These are phyloP conservation scores for Ophiostoma quercus DNA, from an alignment of 2,329 filamentous ascomycete genomes.

Conservation along the genomic window DNA sequence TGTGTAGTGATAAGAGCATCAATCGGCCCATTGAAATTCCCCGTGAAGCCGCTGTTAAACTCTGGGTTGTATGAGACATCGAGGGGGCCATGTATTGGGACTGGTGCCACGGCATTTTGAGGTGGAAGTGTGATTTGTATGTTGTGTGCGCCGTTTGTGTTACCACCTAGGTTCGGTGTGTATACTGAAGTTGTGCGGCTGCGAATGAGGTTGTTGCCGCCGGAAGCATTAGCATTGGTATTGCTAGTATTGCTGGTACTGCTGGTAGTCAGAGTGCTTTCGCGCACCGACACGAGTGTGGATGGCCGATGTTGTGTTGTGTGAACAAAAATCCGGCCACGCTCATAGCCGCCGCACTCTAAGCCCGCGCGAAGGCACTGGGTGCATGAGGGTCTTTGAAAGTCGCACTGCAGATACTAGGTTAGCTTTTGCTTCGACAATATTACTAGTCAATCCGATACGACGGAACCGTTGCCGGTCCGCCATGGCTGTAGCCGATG, in stretches of 20 bases:
- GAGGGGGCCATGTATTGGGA: not conserved
- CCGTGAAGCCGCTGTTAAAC: not conserved
- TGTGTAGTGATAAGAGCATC: constrained; percentile 5
- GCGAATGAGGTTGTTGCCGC: not conserved
- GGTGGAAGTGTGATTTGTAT: not conserved
- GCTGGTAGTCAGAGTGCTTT: constrained; percentile 10
- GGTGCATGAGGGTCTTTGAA: constrained; percentile 28
- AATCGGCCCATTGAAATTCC: not conserved
- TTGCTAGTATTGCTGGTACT: not conserved
- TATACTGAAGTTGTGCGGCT: not conserved
- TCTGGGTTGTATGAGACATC: not conserved
- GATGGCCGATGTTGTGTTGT: constrained; percentile 23
- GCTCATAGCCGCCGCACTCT: constrained; percentile 30
- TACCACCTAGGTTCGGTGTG: not conserved
- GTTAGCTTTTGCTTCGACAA: not conserved
- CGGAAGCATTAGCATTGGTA: not conserved
- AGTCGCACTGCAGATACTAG: constrained; percentile 27
- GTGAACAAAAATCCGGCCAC: constrained; percentile 29
- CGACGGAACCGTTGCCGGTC: not conserved
- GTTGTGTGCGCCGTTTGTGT: not conserved
- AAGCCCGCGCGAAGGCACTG: constrained; percentile 28
- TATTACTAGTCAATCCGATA: not conserved
- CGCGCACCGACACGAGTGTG: constrained; percentile 19
- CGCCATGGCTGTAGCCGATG: not conserved
- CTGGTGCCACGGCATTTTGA: not conserved